A percentile compares a stretch with the other conserved stretches of the same genome.
Conservation (phyloP, 2,329 filamentous ascomycete genomes). For the Pseudogymnoascus sp. region DNA sequence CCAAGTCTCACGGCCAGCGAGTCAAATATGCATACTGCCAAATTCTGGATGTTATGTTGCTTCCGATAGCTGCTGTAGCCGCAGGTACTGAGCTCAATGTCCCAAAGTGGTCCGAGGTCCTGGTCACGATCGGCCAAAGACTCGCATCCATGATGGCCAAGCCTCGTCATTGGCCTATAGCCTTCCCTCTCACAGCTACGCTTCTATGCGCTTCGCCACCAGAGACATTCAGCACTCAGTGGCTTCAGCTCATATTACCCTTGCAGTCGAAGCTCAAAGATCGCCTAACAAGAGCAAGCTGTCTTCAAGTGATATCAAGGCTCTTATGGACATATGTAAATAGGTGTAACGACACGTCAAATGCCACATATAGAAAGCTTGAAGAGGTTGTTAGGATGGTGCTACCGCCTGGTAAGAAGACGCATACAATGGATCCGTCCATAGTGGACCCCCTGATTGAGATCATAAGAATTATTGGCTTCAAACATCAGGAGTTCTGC, state of each 20-base stretch:
- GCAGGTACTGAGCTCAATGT: conserved; percentile 69
- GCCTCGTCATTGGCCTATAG: conserved; percentile 81
- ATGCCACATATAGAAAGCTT: conserved; percentile 64
- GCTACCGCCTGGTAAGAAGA: conserved; percentile 69
- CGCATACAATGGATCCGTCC: conserved; percentile 73
- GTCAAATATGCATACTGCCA: conserved; percentile 95
- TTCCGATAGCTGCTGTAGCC: conserved; percentile 71
- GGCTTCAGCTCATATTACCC: conserved; percentile 71
- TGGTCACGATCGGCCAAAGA: conserved; percentile 68
- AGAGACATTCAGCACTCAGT: conserved; percentile 76
- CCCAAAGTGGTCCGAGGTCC: conserved; percentile 78
- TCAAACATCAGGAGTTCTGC: conserved; percentile 86
- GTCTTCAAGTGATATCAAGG: conserved; percentile 81
- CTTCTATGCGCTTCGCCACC: conserved; percentile 80
- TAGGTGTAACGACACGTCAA: conserved; percentile 59
- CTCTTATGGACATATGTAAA: conserved; percentile 94
- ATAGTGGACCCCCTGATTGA: conserved; percentile 87
- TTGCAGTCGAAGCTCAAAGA: conserved; percentile 81
- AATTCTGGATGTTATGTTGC: conserved; percentile 74
- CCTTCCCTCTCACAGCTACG: conserved; percentile 80
- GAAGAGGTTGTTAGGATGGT: conserved; percentile 85
- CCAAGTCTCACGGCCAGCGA: conserved; percentile 74
- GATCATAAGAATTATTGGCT: conserved; percentile 88
- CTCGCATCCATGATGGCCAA: conserved; percentile 81
- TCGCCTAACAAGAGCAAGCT: conserved; percentile 64